Conservation (phyloP, 2,329 filamentous ascomycete species). For the Dryadomyces quercus-mongolicae region DNA sequence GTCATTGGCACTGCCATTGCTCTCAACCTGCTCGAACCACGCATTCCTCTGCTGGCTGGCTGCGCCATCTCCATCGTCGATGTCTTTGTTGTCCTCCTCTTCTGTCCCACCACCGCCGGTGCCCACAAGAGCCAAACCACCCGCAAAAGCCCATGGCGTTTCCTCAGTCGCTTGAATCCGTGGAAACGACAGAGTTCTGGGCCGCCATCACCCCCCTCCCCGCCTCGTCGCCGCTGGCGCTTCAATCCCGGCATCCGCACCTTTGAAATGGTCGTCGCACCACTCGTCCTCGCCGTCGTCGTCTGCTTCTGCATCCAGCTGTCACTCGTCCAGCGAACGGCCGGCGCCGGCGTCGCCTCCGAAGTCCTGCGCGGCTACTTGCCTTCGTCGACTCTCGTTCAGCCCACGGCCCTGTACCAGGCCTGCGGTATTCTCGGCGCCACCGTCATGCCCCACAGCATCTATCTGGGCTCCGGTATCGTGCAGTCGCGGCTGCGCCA, state of each 20-base stretch:
- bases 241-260: conserved; percentile 43
- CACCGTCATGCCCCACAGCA: conserved; percentile 60
- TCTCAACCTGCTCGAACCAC: conserved; percentile 51
- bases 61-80: conserved; percentile 58
- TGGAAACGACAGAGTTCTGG: neutral
- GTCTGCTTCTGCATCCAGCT: conserved; percentile 61
- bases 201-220: no score
- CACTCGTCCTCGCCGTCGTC: conserved; percentile 55
- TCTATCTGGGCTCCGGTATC: conserved; percentile 58
- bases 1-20: conserved; percentile 62
- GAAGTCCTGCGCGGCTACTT: conserved; percentile 55
- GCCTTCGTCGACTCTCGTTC: conserved; percentile 45
- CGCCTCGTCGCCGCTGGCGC: neutral
- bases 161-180: neutral
- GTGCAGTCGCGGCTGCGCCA: conserved; percentile 54
- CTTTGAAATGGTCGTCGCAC: conserved; percentile 54
- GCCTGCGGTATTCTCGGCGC: conserved; percentile 67
- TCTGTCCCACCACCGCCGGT: conserved; percentile 41
- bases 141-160: neutral
- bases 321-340: conserved; percentile 43
- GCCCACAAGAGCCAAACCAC: neutral
- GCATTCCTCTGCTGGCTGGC: conserved; percentile 53
- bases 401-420: conserved; percentile 50
- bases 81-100: conserved; percentile 54
- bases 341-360: conserved; percentile 39